phyloP scores from a whole-genome alignment of 139 green algal genomes.

The Protoeuglena noctilucae region DNA sequence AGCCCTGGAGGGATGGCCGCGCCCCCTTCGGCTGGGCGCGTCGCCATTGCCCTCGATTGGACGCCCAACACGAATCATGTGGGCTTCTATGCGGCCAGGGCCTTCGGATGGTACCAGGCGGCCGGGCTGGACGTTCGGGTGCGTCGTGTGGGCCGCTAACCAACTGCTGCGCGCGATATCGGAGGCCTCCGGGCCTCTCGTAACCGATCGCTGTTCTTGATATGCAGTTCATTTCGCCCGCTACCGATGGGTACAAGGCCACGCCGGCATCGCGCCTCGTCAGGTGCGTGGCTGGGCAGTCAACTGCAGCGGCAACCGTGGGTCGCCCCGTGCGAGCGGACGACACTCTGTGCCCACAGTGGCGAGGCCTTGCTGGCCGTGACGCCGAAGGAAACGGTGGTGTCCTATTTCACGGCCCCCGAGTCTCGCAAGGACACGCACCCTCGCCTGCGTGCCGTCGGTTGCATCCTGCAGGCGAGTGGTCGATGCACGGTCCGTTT shows the following conservation, averaged over 20 bases:
- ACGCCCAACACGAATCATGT: conserved; percentile 67
- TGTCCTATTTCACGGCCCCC: conserved; percentile 22
- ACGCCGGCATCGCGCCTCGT: conserved; percentile 34
- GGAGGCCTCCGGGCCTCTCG: too few species aligned
- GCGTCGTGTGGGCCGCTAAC: too few species aligned
- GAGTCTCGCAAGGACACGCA: neutral
- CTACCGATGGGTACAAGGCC: conserved; percentile 38
- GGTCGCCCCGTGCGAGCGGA: too few species aligned
- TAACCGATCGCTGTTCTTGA: too few species aligned
- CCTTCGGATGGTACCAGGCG: neutral
- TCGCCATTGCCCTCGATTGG: conserved; percentile 60
- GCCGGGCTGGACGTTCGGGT: too few species aligned
- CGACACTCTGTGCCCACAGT: too few species aligned
- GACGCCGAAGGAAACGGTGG: conserved; percentile 31
- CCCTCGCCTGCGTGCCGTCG: conserved; percentile 24
- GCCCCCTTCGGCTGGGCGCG: neutral
- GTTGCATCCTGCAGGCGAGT: conserved; percentile 32
- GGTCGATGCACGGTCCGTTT: too few species aligned
- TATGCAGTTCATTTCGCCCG: conserved; percentile 32
- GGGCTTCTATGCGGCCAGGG: conserved; percentile 14
- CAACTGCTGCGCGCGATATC: too few species aligned
- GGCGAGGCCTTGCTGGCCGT: conserved; percentile 30
- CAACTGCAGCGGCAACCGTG: too few species aligned
- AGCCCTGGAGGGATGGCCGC: too few species aligned
- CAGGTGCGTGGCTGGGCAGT: too few species aligned